These are phyloP conservation scores for Eutrema yunnanense DNA, from an alignment of 345 rosid species.

Conservation along the genomic window DNA sequence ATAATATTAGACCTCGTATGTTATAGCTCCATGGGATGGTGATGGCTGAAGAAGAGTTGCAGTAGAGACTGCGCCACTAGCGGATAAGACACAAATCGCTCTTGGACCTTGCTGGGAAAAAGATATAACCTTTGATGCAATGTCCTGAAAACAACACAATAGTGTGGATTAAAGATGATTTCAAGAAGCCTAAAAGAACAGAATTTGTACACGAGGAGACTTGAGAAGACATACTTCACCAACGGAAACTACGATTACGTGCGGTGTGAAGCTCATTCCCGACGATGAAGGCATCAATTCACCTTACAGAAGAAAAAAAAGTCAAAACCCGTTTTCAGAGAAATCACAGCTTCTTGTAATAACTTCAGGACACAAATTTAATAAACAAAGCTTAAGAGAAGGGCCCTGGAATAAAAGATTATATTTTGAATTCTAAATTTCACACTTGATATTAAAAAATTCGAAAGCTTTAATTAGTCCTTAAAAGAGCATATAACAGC, in stretches of 20 bases:
- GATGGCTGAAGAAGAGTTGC: constrained; percentile 83
- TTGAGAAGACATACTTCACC: constrained; percentile 54
- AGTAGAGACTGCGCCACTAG: constrained; percentile 84
- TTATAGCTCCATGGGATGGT: constrained; percentile 69
- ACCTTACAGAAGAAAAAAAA: background rate
- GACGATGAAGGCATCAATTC: constrained; percentile 43
- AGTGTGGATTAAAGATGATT: background rate
- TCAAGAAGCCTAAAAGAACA: background rate
- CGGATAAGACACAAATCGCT: constrained; percentile 82
- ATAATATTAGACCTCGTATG: constrained; percentile 62
- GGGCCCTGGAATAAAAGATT: background rate
- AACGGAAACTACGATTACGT: constrained; percentile 56
- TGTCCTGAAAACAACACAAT: constrained; percentile 21
- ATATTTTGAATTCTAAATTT: background rate
- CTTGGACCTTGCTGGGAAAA: constrained; percentile 89
- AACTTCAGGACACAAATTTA: background rate
- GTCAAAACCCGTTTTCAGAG: background rate
- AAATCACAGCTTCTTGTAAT: background rate
- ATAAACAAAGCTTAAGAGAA: background rate
- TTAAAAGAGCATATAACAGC: background rate
- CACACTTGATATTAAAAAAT: constrained; percentile 9
- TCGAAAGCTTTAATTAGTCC: background rate
- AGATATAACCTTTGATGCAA: constrained; percentile 59
- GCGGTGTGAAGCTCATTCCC: constrained; percentile 84
- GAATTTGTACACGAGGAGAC: background rate